A percentile compares a stretch with the other conserved stretches of the same genome.
These are phyloP conservation scores for Alternaria arbusti DNA, from an alignment of 2,329 filamentous ascomycete genomes.

Conservation along the genomic window DNA sequence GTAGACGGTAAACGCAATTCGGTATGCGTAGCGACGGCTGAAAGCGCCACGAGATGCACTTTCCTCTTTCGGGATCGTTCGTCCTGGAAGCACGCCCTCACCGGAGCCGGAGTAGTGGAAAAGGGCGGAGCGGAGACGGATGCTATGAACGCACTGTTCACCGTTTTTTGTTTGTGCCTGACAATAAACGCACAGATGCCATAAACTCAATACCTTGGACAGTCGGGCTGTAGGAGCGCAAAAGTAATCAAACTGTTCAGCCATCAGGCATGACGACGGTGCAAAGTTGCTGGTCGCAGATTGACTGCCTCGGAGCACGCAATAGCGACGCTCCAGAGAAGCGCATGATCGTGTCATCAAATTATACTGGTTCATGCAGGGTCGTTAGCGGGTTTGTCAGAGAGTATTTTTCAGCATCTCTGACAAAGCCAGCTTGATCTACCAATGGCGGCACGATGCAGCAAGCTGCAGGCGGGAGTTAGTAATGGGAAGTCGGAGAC, in stretches of 20 bases:
- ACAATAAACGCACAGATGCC: not conserved
- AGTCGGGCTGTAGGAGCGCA: not conserved
- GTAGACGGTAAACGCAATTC: constrained; percentile 10
- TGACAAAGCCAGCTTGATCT: constrained; percentile 26
- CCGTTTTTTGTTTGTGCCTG: constrained; percentile 11
- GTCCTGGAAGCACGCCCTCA: constrained; percentile 12
- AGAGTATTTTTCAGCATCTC: constrained; percentile 35
- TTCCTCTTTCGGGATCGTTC: constrained; percentile 19
- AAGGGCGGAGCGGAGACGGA: constrained; percentile 21
- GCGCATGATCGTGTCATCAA: constrained; percentile 24
- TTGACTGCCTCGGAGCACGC: not conserved
- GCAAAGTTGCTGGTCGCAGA: not conserved
- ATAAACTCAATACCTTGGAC: not conserved
- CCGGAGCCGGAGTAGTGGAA: constrained; percentile 8
- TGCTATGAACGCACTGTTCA: constrained; percentile 5
- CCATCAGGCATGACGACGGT: not conserved
- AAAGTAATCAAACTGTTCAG: not conserved
- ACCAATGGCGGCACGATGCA: constrained; percentile 24
- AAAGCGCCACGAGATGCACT: constrained; percentile 9
- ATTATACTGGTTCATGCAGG: constrained; percentile 11
- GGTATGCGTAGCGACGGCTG: constrained; percentile 27
- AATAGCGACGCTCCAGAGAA: not conserved
- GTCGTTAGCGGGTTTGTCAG: constrained; percentile 31
- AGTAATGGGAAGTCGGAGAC: not conserved
- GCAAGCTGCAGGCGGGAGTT: not conserved